Evolutionary conservation across 768 basidiomycete species (phyloP), one percentile per base, ranked within the genome.

Genomic region (Pholiota microspora): DNA sequence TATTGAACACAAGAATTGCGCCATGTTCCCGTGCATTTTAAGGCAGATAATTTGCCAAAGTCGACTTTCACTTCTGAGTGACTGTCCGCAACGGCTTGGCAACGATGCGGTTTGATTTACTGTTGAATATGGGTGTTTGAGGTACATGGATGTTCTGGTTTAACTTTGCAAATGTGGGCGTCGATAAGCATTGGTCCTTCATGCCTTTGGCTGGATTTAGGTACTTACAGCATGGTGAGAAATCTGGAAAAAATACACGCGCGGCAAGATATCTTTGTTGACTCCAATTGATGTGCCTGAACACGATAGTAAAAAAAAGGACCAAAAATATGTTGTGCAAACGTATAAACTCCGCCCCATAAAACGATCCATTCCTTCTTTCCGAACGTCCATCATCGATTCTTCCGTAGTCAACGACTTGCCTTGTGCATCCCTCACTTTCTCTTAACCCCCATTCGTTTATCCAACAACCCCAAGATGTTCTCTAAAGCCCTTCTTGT

Each of bases 401-500:
- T 51, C 56, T 53, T 57, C n/a, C n/a, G n/a, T n/a, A n/a, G 49
- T 55, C 48, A 40, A 45, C 62, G 36, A 55, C 59, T 57, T 64
- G 59, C 64, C 54, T 59, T 57, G 50, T 62, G 53, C 64, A 62
- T 55, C 57, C 61, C 58, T 55, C 59, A 61, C 73, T 66, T 70
- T 73, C 75, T 71, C 73, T 75, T 70, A 65, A 65, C 56, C 67
- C 65, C 67, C 72, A 67, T 67, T 71, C 71, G 56, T 71, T 67
- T 59, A 58, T 24, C 13, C 44, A 46, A 27, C 46, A 51, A 27
- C 45, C 31, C 46, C 54, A 71, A 66, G 66, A 86, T 87, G 84
- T 77, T 86, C 70, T 61, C 72, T 55, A 73, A 80, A 49, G 61
- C 70, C 49, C 36, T 84, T 58, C 59, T 83, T 57, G 59, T 79